Base-by-base conservation (phyloP, 352 stramenopile species). In the Globisporangium parvum region DNA sequence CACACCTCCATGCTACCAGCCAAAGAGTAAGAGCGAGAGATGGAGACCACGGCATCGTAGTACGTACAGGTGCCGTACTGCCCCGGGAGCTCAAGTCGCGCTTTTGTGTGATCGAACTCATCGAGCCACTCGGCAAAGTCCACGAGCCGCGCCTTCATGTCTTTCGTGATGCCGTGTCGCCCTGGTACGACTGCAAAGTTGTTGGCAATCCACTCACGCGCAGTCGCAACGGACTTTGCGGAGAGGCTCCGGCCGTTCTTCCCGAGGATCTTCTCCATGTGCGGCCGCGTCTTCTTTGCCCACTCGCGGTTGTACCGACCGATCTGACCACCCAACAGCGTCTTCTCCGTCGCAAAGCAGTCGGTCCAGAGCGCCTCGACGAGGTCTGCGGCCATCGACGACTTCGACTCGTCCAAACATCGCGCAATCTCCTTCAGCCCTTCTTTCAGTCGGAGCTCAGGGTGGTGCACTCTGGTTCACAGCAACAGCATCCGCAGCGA, bases 111-210 rank as follows among this genome's bases (percentile, higher is more conserved):
- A 51, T 94, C 81, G 62, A 95, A 91, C 47, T 91, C 77, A 24
- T 88, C 71, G 2, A 95, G 72, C 85, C 85, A 95, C 35, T 93
- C 83, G 1, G 84, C 79, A 74, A 95, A 94, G 52, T 93, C 79
- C 9, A 68, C 67, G 14, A 95, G 62, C n/a, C 83, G 73, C 14
- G 68, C 75, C 45, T 91, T 90, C 82, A 91, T 91, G 46, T 93
- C 79, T 26, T 84, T 87, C 1, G 77, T 82, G 31, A 93, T 91
- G 6, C 80, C 80, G 31, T 78, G 76, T 48, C 69, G 85, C 2
- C 83, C 83, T 6, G 83, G 79, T 1, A 71, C 66, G n/a, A 91
- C 83, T 11, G 66, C 69, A 55, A 93, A 93, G 44, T 80, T 73
- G 37, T 79, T 88, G 15, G 58, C 63, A 37, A 91, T 79, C 83